Conservation (phyloP, 2,329 filamentous ascomycete species). For the Aspergillus brasiliensis region DNA sequence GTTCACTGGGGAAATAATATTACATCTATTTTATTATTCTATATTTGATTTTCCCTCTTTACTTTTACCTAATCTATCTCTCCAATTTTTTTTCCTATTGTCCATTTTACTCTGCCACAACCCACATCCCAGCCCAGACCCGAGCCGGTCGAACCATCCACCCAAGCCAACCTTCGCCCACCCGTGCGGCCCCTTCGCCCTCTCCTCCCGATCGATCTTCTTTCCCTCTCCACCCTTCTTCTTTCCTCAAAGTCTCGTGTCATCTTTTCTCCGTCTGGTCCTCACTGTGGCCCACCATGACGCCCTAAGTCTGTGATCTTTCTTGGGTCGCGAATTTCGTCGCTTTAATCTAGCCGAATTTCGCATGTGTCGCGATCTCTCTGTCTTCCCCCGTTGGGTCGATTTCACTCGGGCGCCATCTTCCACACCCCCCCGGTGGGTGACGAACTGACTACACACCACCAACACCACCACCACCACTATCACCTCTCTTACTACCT, state of each 20-base stretch:
- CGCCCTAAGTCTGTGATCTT: conserved; percentile 22
- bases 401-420: conserved; percentile 19
- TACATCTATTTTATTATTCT: no score
- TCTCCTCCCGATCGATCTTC: conserved; percentile 21
- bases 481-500: conserved; percentile 11
- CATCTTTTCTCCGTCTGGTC: conserved; percentile 25
- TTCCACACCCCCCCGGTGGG: conserved; percentile 13
- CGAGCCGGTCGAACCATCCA: not conserved
- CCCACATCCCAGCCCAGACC: not conserved
- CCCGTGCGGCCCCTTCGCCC: conserved; percentile 22
- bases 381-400: conserved; percentile 11
- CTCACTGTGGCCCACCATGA: conserved; percentile 27
- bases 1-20: not conserved
- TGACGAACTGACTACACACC: conserved; percentile 9
- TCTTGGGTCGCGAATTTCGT: conserved; percentile 18
- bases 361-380: conserved; percentile 22
- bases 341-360: conserved; percentile 15
- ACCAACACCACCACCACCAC: conserved; percentile 10
- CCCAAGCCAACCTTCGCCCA: conserved; percentile 5
- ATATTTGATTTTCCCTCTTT: not conserved
- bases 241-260: conserved; percentile 18
- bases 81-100: no score
- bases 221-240: conserved; percentile 16
- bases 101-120: conserved; percentile 11
- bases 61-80: conserved; percentile 11